Percentiles rank a stretch among this genome's conserved stretches.
Conservation (phyloP, 768 basidiomycete species). For the Hysterangium stoloniferum region DNA sequence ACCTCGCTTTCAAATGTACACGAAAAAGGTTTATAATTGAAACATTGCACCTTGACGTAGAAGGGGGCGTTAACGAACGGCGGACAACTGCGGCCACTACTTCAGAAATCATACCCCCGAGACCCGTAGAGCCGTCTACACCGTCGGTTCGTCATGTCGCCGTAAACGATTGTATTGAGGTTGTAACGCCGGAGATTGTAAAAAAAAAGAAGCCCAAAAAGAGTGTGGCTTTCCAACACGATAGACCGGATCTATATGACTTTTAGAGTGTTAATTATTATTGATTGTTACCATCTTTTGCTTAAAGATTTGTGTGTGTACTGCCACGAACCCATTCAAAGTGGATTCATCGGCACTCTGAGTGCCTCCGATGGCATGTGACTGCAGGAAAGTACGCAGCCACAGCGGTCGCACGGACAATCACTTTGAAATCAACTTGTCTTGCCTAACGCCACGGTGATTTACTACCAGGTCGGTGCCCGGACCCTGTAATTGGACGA, state of each 20-base stretch:
- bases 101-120: background rate
- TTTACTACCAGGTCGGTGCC: too few species aligned
- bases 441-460: too few species aligned
- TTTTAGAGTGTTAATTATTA: constrained; percentile 31
- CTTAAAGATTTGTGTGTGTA: background rate
- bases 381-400: too few species aligned
- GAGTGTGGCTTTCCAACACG: constrained; percentile 60
- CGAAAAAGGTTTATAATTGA: constrained; percentile 83
- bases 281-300: background rate
- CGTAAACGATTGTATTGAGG: constrained; percentile 30
- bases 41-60: constrained; percentile 81
- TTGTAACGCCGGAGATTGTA: constrained; percentile 11
- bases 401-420: too few species aligned
- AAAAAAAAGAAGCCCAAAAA: constrained; percentile 46
- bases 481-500: too few species aligned
- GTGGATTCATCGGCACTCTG: too few species aligned
- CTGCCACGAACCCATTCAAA: background rate
- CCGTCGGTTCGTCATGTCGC: constrained; percentile 25
- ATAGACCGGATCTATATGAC: constrained; percentile 65
- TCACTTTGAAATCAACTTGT: too few species aligned
- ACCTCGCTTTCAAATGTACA: constrained; percentile 89
- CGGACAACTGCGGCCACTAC: constrained; percentile 39
- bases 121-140: constrained; percentile 2
- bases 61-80: constrained; percentile 77
- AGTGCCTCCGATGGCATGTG: too few species aligned